A percentile compares a stretch with the other conserved stretches of the same genome.
Evolutionary conservation across 257 asterid genomes (phyloP).

Genomic region (Rubia yunnanensis): DNA sequence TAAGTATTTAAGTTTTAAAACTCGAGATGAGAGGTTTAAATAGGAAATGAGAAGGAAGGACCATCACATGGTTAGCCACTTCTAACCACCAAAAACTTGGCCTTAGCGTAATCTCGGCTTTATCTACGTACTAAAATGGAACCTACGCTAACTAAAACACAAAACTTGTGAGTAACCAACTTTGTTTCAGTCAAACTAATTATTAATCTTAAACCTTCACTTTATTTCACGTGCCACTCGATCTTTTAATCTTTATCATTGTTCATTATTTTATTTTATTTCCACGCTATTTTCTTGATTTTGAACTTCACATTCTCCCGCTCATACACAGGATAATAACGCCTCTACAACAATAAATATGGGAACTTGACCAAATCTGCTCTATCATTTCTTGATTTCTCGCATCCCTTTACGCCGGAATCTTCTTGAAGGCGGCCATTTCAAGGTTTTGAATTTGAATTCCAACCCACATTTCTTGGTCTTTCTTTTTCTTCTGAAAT

Average conservation of each 20-base stretch:
- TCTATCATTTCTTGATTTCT: slow-evolving; percentile 1
- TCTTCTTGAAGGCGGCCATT: slow-evolving; percentile 5
- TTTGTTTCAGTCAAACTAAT: not conserved
- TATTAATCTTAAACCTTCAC: not conserved
- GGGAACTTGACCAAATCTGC: not conserved
- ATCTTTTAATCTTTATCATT: not conserved
- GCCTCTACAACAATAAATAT: not conserved
- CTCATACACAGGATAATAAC: slow-evolving; percentile 1
- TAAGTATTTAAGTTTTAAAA: too few relatives aligned
- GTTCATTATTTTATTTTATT: not conserved
- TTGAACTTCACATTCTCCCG: slow-evolving; percentile 16
- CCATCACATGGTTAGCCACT: not conserved
- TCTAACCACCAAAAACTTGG: not conserved
- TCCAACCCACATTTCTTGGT: not conserved
- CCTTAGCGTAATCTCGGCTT: not conserved
- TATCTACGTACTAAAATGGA: not conserved
- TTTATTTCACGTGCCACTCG: not conserved
- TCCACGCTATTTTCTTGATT: slow-evolving; percentile 8
- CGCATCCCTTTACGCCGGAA: not conserved
- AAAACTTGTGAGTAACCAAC: not conserved
- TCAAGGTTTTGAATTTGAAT: not conserved
- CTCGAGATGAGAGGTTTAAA: too few relatives aligned
- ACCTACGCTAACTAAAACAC: not conserved
- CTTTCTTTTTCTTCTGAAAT: not conserved
- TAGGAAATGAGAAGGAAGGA: too few relatives aligned